Base-by-base conservation (phyloP, 805 yeast species). In the Candida dendrica region DNA sequence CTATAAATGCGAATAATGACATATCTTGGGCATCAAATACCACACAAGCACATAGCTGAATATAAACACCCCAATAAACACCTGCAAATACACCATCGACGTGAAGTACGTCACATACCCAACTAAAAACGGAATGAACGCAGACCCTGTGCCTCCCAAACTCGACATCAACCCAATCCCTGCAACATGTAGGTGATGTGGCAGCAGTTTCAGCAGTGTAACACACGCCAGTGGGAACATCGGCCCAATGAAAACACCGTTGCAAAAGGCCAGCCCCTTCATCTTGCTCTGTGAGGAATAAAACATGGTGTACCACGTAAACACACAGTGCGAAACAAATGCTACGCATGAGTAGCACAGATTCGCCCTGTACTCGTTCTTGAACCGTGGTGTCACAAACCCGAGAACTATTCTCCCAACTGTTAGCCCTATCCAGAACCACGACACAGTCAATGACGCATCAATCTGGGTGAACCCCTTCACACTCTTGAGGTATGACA, bases 131-230 rank as follows among this genome's bases (percentile, higher is more conserved):
- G 24, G 24, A 22, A 22, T 22, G 24, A 22, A 22, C 6, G 24
- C 24, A 22, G 24, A 22, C 24, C 24, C 24, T 6, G 24, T 77
- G 3, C 93, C 90, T 6, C 95, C 95, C 45, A 85, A 56, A 27
- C 93, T 89, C 42, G 88, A 79, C 17, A 83, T 76, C 41, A 84
- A 67, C 0, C 95, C 90, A 8, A 87, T 71, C 1, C 88, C 90
- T 15, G 77, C 61, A 9, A 84, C 74, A 41, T 83, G 84, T 40
- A 73, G 62, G 34, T 68, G 69, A 20, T 64, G 60, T 1, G 95
- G 95, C 35, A 87, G 58, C 2, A 78, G 64, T 42, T 78, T 76
- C 38, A 84, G 60, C 1, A 87, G 71, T 8, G 81, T 73, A 13
- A 83, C 75, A 40, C 84, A 77, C 0, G 84, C 75, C 7, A 90